phyloP scores from a whole-genome alignment of 345 rosid species.

The Excoecaria cochinchinensis region DNA sequence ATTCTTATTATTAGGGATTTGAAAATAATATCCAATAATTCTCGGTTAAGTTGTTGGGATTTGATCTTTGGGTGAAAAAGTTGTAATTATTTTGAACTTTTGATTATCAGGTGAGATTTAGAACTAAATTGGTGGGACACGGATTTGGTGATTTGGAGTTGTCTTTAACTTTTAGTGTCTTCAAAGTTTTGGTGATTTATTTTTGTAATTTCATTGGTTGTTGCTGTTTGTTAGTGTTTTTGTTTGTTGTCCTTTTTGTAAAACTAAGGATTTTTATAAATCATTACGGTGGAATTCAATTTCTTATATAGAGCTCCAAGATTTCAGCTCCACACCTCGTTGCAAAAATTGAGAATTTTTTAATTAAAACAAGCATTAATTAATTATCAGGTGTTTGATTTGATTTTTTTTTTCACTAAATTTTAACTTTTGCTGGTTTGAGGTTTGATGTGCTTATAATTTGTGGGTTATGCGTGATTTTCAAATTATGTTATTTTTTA shows the following conservation, averaged over 20 bases:
- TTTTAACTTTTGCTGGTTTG: not conserved
- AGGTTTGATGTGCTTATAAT: not conserved
- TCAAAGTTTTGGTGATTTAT: conserved; percentile 26
- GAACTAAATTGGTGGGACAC: conserved; percentile 37
- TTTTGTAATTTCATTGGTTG: conserved; percentile 35
- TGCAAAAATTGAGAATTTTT: not conserved
- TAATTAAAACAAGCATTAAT: not conserved
- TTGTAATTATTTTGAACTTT: not conserved
- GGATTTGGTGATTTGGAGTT: conserved; percentile 32
- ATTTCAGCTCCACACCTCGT: not conserved
- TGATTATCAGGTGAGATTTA: conserved; percentile 27
- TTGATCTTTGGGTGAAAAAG: not conserved
- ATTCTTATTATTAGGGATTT: too few species aligned
- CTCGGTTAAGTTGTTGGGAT: not conserved
- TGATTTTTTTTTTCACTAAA: not conserved
- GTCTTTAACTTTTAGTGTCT: conserved; percentile 32
- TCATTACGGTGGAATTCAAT: not conserved
- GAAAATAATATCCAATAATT: too few species aligned
- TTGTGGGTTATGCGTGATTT: conserved; percentile 11
- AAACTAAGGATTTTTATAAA: not conserved
- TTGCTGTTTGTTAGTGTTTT: conserved; percentile 26
- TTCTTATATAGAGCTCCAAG: conserved; percentile 29
- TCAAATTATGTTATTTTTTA: too few species aligned
- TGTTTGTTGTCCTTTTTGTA: not conserved
- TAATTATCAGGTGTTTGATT: not conserved